A percentile compares a stretch with the other conserved stretches of the same genome.
Conservation (phyloP, 2,329 filamentous ascomycete genomes). For the Fusarium proliferatum region DNA sequence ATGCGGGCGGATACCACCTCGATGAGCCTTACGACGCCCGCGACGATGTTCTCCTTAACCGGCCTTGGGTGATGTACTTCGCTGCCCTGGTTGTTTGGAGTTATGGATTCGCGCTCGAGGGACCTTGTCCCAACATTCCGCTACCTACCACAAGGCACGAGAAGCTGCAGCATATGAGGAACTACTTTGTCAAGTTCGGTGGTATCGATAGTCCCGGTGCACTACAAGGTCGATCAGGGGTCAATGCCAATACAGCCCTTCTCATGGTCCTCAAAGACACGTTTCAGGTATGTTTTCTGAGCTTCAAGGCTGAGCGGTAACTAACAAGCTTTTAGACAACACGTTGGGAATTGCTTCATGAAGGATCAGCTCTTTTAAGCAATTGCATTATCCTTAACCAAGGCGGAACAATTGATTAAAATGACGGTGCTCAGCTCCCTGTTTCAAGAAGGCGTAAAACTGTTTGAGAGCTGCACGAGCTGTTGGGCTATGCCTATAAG, state of each 20-base stretch:
- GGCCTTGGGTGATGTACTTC: constrained; percentile 96
- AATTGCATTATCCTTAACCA: constrained; percentile 75
- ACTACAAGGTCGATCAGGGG: constrained; percentile 75
- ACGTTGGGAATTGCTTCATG: constrained; percentile 90
- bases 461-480: background rate
- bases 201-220: constrained; percentile 80
- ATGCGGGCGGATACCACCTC: constrained; percentile 54
- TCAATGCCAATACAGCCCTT: constrained; percentile 86
- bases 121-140: constrained; percentile 68
- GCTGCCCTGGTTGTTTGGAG: constrained; percentile 93
- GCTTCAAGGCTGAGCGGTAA: background rate
- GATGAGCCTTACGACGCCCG: constrained; percentile 78
- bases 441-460: background rate
- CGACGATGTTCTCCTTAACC: constrained; percentile 89
- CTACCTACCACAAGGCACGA: constrained; percentile 70
- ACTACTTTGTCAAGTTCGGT: constrained; percentile 79
- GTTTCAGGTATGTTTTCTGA: constrained; percentile 60
- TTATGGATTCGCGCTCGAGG: constrained; percentile 92
- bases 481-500: background rate
- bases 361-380: constrained; percentile 81
- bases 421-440: background rate
- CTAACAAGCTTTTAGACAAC: constrained; percentile 63
- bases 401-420: constrained; percentile 44
- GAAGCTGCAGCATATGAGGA: constrained; percentile 80
- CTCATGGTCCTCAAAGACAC: constrained; percentile 84